Percentiles rank a stretch among this genome's conserved stretches.
Evolutionary conservation across 2,329 filamentous ascomycete genomes (phyloP).

Genomic region (Diaporthe sp.): DNA sequence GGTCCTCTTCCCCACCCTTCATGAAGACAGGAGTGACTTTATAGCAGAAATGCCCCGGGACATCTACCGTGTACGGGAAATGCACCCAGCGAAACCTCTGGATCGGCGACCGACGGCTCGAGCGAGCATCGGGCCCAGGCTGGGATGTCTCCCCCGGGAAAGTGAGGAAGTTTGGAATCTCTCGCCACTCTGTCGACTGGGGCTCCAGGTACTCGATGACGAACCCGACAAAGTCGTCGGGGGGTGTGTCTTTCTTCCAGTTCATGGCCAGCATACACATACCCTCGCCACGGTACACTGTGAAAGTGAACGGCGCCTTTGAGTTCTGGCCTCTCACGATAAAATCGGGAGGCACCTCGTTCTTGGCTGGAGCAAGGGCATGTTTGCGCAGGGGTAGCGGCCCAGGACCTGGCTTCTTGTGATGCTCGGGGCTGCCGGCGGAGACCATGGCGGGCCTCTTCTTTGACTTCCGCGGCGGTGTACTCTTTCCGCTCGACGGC

Average conservation of each 20-base stretch:
- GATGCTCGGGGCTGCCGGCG: constrained; percentile 33
- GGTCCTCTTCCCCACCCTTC: constrained; percentile 33
- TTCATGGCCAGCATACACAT: constrained; percentile 45
- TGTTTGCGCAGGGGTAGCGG: constrained; percentile 29
- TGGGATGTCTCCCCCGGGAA: constrained; percentile 40
- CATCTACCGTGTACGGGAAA: constrained; percentile 42
- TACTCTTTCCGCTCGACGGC: background rate
- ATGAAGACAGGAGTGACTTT: constrained; percentile 44
- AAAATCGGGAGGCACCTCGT: constrained; percentile 42
- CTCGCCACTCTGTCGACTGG: constrained; percentile 40
- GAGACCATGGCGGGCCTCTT: constrained; percentile 37
- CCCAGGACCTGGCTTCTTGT: constrained; percentile 34
- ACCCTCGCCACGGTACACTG: constrained; percentile 43
- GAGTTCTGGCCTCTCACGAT: constrained; percentile 42
- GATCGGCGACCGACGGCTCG: constrained; percentile 44
- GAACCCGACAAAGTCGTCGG: constrained; percentile 44
- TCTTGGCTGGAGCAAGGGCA: constrained; percentile 39
- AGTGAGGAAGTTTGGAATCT: constrained; percentile 42
- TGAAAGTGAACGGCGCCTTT: constrained; percentile 42
- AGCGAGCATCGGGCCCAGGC: constrained; percentile 41
- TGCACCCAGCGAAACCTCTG: constrained; percentile 45
- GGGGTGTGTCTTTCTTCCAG: constrained; percentile 42
- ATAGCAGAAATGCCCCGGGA: constrained; percentile 42
- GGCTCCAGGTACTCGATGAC: constrained; percentile 43
- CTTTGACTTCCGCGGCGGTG: constrained; percentile 27